A percentile compares a stretch with the other conserved stretches of the same genome.
Evolutionary conservation across 1,139 yeast species (phyloP).

Genomic region (Lodderomyces parapsilosis): DNA sequence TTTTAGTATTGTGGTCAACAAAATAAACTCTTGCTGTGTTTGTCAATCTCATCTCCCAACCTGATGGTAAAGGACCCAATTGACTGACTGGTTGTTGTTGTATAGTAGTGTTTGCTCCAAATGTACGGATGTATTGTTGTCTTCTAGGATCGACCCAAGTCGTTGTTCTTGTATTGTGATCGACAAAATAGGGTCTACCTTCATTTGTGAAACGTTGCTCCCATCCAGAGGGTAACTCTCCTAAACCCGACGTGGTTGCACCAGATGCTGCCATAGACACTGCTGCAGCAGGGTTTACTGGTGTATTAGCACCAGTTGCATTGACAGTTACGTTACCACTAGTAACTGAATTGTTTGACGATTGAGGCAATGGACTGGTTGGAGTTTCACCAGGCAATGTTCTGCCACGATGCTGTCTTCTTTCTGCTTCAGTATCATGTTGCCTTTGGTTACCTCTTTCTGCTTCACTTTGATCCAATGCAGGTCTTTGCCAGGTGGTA

Average conservation of each 20-base stretch:
- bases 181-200: conserved; percentile 97
- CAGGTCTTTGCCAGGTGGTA: conserved; percentile 97
- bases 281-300: conserved; percentile 68
- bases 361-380: conserved; percentile 31
- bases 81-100: conserved; percentile 99
- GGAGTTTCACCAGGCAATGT: conserved; percentile 80
- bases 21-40: conserved; percentile 97
- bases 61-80: conserved; percentile 95
- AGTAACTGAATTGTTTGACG: conserved; percentile 26
- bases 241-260: conserved; percentile 92
- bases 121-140: conserved; percentile 95
- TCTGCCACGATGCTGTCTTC: conserved; percentile 88
- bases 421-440: conserved; percentile 76
- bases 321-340: conserved; percentile 47
- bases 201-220: conserved; percentile 98
- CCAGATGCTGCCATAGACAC: conserved; percentile 84
- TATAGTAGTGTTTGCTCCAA: conserved; percentile 84
- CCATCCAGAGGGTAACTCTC: conserved; percentile 98
- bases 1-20: conserved; percentile 97
- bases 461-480: conserved; percentile 64
- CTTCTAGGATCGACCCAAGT: conserved; percentile 99
- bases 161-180: conserved; percentile 96
- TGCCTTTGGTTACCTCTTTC: conserved; percentile 63
- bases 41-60: conserved; percentile 99
- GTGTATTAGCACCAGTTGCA: conserved; percentile 45